Evolutionary conservation across 2,329 filamentous ascomycete genomes (phyloP).

Genomic region (Cladosporium sp.): DNA sequence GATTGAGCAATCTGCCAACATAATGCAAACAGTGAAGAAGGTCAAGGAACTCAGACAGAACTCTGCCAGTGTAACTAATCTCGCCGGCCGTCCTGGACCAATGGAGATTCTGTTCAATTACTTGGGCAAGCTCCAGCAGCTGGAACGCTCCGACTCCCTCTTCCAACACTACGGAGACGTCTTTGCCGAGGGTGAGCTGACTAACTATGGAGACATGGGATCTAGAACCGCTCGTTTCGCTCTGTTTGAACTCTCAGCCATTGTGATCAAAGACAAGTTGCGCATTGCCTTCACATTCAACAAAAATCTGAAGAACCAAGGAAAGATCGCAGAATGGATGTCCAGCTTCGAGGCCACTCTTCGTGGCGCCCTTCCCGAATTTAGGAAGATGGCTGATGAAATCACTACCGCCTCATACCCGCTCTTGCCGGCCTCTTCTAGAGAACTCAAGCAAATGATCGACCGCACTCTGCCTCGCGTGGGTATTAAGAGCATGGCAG

Average conservation of each 20-base stretch:
- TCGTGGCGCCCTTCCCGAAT: slow-evolving; percentile 5
- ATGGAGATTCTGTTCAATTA: slow-evolving; percentile 12
- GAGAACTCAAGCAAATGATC: slow-evolving; percentile 9
- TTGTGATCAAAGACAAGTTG: slow-evolving; percentile 10
- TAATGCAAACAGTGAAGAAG: slow-evolving; percentile 6
- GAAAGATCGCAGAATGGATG: slow-evolving; percentile 7
- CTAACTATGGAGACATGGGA: slow-evolving; percentile 10
- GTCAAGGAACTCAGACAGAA: slow-evolving; percentile 6
- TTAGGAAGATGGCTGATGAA: slow-evolving; percentile 7
- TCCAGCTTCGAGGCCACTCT: slow-evolving; percentile 6
- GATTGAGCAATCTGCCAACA: background rate
- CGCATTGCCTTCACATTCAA: slow-evolving; percentile 12
- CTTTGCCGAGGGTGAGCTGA: slow-evolving; percentile 7
- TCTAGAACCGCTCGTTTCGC: slow-evolving; percentile 8
- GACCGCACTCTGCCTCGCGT: slow-evolving; percentile 6
- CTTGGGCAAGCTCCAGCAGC: slow-evolving; percentile 8
- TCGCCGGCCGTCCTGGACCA: background rate
- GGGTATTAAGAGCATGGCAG: slow-evolving; percentile 1
- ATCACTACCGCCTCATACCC: slow-evolving; percentile 4
- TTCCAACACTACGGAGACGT: slow-evolving; percentile 9
- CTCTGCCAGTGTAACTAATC: background rate
- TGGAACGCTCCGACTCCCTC: slow-evolving; percentile 8
- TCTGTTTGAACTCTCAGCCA: slow-evolving; percentile 8
- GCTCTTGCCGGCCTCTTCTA: slow-evolving; percentile 1
- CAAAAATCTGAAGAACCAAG: slow-evolving; percentile 9